Evolutionary conservation across 176 grass and related monocot genomes (phyloP).

Genomic region (Carex kokanica): DNA sequence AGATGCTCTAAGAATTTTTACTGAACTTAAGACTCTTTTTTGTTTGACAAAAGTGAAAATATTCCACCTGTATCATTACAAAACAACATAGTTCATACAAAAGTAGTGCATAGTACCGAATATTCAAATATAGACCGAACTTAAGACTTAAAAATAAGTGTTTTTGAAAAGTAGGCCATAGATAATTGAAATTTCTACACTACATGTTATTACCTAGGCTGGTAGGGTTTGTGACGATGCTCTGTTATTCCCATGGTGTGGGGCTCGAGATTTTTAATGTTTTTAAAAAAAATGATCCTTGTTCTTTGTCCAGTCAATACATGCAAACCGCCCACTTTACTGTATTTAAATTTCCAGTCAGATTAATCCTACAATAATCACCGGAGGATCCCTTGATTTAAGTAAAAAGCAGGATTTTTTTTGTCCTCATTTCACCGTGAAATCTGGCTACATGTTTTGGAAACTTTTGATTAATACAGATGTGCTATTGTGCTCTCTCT

Average conservation of each 20-base stretch:
- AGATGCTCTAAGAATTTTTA: neutral
- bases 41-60: too few species aligned
- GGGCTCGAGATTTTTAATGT: neutral
- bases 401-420: neutral
- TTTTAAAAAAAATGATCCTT: neutral
- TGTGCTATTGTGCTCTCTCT: neutral
- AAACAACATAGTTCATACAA: too few species aligned
- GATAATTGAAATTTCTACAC: neutral
- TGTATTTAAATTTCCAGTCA: neutral
- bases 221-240: neutral
- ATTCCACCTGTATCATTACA: too few species aligned
- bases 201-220: neutral
- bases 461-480: neutral
- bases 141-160: neutral
- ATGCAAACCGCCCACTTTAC: neutral
- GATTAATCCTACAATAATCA: neutral
- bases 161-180: neutral
- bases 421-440: constrained; percentile 11
- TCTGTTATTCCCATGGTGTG: neutral
- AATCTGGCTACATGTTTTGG: neutral
- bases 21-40: too few species aligned
- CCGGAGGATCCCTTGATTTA: constrained; percentile 15
- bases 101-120: too few species aligned
- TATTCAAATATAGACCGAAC: too few species aligned
- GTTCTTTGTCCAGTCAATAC: neutral